Evolutionary conservation across 139 green algal genomes (phyloP).

Genomic region (Chlamydomonas incerta): DNA sequence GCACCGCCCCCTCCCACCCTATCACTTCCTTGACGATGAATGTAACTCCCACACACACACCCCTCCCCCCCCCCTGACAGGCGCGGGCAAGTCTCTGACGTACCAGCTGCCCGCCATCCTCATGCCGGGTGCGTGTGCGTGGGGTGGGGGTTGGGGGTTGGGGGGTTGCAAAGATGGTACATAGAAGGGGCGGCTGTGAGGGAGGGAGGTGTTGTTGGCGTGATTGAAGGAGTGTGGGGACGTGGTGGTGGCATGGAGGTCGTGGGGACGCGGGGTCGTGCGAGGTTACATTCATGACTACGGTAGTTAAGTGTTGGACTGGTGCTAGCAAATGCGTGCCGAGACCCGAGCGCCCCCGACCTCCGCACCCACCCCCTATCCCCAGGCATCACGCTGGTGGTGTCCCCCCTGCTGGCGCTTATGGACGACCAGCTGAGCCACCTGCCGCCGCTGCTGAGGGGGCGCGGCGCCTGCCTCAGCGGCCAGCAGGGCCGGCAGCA

Average conservation of each 20-base stretch:
- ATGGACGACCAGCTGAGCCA: slow-evolving; percentile 92
- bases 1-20: not conserved
- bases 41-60: not conserved
- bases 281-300: no score
- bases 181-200: no score
- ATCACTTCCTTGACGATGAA: no score
- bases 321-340: no score
- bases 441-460: slow-evolving; percentile 75
- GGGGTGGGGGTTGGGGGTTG: not conserved
- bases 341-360: no score
- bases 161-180: no score
- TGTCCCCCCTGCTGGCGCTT: slow-evolving; percentile 92
- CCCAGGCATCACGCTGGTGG: slow-evolving; percentile 81
- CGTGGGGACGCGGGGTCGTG: no score
- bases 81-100: slow-evolving; percentile 91
- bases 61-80: slow-evolving; percentile 10
- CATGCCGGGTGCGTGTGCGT: slow-evolving; percentile 69
- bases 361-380: not conserved
- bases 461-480: slow-evolving; percentile 80
- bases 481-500: slow-evolving; percentile 63
- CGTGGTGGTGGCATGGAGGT: no score
- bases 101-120: slow-evolving; percentile 93
- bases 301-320: no score
- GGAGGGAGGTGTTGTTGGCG: no score
- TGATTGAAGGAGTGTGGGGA: no score